These are phyloP conservation scores for Auricularia sp. DNA, from an alignment of 768 basidiomycete genomes.

Conservation along the genomic window DNA sequence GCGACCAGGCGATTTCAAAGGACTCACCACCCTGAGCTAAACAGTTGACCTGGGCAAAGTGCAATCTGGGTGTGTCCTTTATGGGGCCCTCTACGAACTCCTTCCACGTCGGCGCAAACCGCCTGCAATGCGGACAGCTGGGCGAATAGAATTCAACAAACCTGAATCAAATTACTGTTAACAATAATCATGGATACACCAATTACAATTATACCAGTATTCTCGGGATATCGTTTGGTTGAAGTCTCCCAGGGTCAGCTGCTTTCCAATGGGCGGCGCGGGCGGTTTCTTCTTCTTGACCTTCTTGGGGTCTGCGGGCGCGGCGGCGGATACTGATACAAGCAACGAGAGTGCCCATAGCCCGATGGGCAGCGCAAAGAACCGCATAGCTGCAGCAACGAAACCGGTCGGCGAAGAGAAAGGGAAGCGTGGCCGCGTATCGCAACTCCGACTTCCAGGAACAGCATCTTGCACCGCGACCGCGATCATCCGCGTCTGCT, in stretches of 20 bases:
- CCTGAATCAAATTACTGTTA: conserved; percentile 21
- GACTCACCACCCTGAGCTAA: conserved; percentile 62
- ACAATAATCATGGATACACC: too few relatives aligned
- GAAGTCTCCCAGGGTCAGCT: conserved; percentile 54
- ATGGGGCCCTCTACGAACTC: conserved; percentile 39
- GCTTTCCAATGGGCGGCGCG: not conserved
- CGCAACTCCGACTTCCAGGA: not conserved
- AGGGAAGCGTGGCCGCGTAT: not conserved
- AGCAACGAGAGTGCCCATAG: not conserved
- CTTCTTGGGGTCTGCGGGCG: not conserved
- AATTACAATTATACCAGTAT: conserved; percentile 32
- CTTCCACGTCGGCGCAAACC: conserved; percentile 78
- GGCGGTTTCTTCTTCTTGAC: not conserved
- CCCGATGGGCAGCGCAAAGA: not conserved
- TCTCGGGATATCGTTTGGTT: conserved; percentile 39
- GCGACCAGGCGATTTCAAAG: not conserved
- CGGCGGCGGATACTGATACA: not conserved
- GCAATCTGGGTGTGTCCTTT: conserved; percentile 39
- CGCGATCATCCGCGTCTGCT: not conserved
- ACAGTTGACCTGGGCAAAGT: conserved; percentile 77
- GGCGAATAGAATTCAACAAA: conserved; percentile 86
- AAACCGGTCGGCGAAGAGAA: not conserved
- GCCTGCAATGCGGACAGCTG: conserved; percentile 68
- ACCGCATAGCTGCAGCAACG: not conserved
- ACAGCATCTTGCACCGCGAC: not conserved